Conservation (phyloP, 1,284 basidiomycete species). For the Cystobasidiaceae sp. region DNA sequence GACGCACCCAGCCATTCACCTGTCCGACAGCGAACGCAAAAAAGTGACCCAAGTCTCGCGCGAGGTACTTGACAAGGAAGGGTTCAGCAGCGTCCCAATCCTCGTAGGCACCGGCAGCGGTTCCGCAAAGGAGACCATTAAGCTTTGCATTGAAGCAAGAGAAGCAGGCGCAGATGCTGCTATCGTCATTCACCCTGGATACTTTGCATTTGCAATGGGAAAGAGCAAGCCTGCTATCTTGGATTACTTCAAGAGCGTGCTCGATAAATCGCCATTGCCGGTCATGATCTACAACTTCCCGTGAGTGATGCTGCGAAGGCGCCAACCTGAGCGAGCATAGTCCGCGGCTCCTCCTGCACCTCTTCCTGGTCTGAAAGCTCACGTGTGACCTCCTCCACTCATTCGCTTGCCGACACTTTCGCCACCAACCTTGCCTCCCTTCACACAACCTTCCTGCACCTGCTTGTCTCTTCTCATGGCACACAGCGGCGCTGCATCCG, state of each 20-base stretch:
- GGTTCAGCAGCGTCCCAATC: slow-evolving; percentile 62
- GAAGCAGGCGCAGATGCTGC: slow-evolving; percentile 72
- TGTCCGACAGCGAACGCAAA: slow-evolving; percentile 64
- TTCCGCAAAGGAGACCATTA: slow-evolving; percentile 74
- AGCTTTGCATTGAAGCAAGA: slow-evolving; percentile 68
- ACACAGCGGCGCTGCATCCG: slow-evolving; percentile 58
- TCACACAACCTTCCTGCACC: background rate
- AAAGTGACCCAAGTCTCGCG: slow-evolving; percentile 62
- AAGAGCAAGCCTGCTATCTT: slow-evolving; percentile 50
- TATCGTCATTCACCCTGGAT: slow-evolving; percentile 54
- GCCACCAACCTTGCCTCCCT: background rate
- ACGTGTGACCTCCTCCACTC: background rate
- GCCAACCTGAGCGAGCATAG: no score
- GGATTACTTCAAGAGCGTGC: slow-evolving; percentile 57
- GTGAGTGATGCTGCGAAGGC: no score
- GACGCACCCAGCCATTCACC: slow-evolving; percentile 59
- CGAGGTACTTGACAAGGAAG: slow-evolving; percentile 66
- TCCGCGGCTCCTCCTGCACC: no score
- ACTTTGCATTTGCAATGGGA: slow-evolving; percentile 52
- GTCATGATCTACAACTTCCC: slow-evolving; percentile 86
- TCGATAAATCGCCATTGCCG: slow-evolving; percentile 73
- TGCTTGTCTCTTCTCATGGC: no score
- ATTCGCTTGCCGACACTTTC: background rate
- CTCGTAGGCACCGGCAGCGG: slow-evolving; percentile 77
- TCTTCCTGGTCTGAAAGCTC: background rate